Base-by-base conservation (phyloP, 2,329 filamentous ascomycete genomes). In the Phoma sp. region DNA sequence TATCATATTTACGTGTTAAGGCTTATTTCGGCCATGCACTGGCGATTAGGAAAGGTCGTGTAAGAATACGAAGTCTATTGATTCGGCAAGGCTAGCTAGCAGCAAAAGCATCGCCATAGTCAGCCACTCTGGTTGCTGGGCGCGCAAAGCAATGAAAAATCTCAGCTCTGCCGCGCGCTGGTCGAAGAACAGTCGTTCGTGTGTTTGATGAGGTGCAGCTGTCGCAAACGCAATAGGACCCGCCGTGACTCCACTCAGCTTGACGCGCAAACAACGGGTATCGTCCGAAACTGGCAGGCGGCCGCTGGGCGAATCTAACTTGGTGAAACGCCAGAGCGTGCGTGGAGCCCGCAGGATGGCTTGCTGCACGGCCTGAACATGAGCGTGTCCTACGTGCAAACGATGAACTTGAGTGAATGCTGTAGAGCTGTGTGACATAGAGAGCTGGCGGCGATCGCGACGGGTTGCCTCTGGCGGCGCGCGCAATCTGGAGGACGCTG, bases 101-200 rank as follows among this genome's bases (percentile, higher is more conserved):
- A 29, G 27, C 30, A 23, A 30, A 37, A 32, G n/a, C 44, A 47
- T 45, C 14, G 25, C 8, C n/a, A 23, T 22, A 39, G 33, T 13
- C 41, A 46, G 10, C 41, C 46, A 43, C 36, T 50, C 18, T 23
- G 33, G 18, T 35, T 11, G 46, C 25, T 32, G 52, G 18, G 18
- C 5, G 22, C 24, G 52, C 40, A 30, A n/a, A 11, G 30, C 24
- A 53, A 59, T 40, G 23, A 52, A 32, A 47, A 58, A 32, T 47
- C 38, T 52, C 57, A 59, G 48, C 55, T 48, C 41, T 47, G 40
- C 27, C 35, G 52, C 35, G 52, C 50, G 54, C 38, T 47, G 40
- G 51, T 39, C 14, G 44, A 49, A 42, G 61, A 66, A 64, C 66
- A 59, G 62, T 68, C 61, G 66, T 69, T 68, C 66, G 64, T 58